phyloP scores from a whole-genome alignment of 441 rosid species.

The Viola pubescens region DNA sequence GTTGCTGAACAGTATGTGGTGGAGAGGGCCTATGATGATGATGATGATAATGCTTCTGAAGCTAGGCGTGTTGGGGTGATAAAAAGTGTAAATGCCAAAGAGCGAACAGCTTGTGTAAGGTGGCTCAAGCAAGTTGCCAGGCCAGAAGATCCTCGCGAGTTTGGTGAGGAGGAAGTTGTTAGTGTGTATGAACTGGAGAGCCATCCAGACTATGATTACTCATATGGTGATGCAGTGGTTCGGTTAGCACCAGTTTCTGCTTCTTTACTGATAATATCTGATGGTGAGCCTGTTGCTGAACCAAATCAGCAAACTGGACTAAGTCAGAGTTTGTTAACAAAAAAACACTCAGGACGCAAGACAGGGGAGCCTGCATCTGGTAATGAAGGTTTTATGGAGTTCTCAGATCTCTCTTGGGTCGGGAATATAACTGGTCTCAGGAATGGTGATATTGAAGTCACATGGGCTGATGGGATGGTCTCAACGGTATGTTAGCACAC shows the following conservation, averaged over 20 bases:
- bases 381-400: slow-evolving; percentile 30
- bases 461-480: slow-evolving; percentile 96
- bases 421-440: slow-evolving; percentile 87
- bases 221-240: slow-evolving; percentile 92
- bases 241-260: slow-evolving; percentile 62
- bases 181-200: slow-evolving; percentile 95
- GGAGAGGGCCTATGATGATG: slow-evolving; percentile 76
- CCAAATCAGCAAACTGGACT: slow-evolving; percentile 27
- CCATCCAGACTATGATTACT: slow-evolving; percentile 94
- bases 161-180: slow-evolving; percentile 80
- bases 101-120: slow-evolving; percentile 76
- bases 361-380: slow-evolving; percentile 28
- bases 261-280: slow-evolving; percentile 31
- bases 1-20: slow-evolving; percentile 89
- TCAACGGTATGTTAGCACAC: slow-evolving; percentile 52
- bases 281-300: slow-evolving; percentile 29
- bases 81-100: slow-evolving; percentile 88
- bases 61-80: slow-evolving; percentile 76
- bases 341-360: slow-evolving; percentile 28
- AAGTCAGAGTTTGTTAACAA: slow-evolving; percentile 23
- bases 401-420: slow-evolving; percentile 84
- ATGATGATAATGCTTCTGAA: slow-evolving; percentile 50
- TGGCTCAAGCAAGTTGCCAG: slow-evolving; percentile 73
- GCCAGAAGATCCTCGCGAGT: slow-evolving; percentile 78
- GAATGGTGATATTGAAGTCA: slow-evolving; percentile 93